These are phyloP conservation scores for Diversispora epigaea DNA, from an alignment of 192 early-diverging fungal species.

Conservation along the genomic window DNA sequence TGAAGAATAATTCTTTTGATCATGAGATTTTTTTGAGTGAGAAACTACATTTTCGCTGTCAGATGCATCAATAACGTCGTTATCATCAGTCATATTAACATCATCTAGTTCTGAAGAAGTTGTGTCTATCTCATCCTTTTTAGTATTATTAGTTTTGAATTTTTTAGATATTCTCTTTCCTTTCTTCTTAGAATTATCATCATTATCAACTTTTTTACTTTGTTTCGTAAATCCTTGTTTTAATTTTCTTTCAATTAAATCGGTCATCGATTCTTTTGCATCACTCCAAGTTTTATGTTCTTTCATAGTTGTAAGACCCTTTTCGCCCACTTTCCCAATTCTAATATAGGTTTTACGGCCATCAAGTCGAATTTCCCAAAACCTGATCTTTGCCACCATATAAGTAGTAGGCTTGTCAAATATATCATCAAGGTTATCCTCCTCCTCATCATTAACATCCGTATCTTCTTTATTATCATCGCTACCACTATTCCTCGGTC, in stretches of 20 bases:
- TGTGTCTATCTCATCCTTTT: not conserved
- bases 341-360: slow-evolving; percentile 1
- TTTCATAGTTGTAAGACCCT: not conserved
- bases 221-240: not conserved
- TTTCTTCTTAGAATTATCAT: not conserved
- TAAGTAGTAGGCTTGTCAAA: not conserved
- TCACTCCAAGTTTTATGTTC: not conserved
- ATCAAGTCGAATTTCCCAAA: slow-evolving; percentile 6
- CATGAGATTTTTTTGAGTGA: not conserved
- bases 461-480: not conserved
- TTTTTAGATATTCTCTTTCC: not conserved
- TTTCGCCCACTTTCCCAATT: not conserved
- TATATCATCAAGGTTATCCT: not conserved
- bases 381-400: not conserved
- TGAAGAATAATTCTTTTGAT: not conserved
- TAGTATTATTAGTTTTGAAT: not conserved
- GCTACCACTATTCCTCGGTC: not conserved
- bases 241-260: not conserved
- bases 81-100: no score
- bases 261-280: not conserved
- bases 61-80: no score
- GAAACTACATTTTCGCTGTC: no score
- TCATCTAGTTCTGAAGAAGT: no score
- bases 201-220: not conserved
- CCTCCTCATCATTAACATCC: not conserved